phyloP scores from a whole-genome alignment of 139 green algal genomes.

The Raphidocelis subcapitata region DNA sequence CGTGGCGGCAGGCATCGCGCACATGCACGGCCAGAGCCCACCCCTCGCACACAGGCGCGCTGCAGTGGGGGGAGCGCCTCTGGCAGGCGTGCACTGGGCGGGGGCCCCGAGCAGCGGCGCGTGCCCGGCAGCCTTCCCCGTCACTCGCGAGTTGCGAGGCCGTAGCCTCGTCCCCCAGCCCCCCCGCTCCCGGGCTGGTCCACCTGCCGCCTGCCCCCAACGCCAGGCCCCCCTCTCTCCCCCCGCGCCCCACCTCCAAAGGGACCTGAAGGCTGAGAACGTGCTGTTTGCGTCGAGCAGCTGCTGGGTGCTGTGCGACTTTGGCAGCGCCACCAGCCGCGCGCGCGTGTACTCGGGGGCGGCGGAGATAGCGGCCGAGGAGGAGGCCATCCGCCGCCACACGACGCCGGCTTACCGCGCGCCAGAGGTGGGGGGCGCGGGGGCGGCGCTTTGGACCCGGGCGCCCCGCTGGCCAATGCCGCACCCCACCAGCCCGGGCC shows the following conservation, averaged over 20 bases:
- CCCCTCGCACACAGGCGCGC: slow-evolving; percentile 76
- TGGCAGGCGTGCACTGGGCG: no score
- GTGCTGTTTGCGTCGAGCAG: slow-evolving; percentile 72
- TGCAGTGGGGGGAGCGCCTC: no score
- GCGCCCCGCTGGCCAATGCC: no score
- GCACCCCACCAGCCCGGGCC: no score
- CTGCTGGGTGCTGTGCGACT: slow-evolving; percentile 94
- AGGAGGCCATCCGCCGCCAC: slow-evolving; percentile 81
- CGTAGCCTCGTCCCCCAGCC: no score
- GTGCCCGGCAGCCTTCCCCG: no score
- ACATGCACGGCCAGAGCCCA: slow-evolving; percentile 76
- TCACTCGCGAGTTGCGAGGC: no score
- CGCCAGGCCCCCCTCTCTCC: background rate
- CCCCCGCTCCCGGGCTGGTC: background rate
- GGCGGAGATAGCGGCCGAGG: slow-evolving; percentile 69
- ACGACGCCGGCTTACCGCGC: slow-evolving; percentile 94
- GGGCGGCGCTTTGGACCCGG: no score
- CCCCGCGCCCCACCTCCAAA: slow-evolving; percentile 15
- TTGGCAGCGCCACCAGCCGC: slow-evolving; percentile 71
- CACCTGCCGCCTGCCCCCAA: no score
- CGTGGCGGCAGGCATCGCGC: slow-evolving; percentile 62
- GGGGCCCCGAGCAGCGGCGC: no score
- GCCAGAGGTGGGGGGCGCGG: slow-evolving; percentile 68
- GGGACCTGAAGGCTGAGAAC: slow-evolving; percentile 96
- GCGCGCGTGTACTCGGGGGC: slow-evolving; percentile 49